Evolutionary conservation across 148 eudicot species (phyloP).

Genomic region (Pharnaceum exiguum): DNA sequence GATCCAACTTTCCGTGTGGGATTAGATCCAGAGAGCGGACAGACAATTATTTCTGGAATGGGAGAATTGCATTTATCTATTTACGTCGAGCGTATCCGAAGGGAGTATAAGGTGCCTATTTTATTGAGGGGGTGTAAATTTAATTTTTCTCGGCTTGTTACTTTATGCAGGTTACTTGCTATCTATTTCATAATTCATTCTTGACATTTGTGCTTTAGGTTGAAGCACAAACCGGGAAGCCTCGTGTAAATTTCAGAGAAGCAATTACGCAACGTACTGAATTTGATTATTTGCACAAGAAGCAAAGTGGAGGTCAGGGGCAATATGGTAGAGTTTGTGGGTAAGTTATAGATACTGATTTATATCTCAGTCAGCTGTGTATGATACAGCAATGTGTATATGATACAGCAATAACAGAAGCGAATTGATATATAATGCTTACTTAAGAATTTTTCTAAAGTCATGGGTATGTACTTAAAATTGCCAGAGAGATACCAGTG

Average conservation of each 20-base stretch:
- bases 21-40: conserved; percentile 92
- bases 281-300: conserved; percentile 94
- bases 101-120: conserved; percentile 79
- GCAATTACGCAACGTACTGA: conserved; percentile 91
- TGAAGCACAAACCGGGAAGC: conserved; percentile 87
- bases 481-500: too few species aligned
- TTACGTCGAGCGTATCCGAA: conserved; percentile 91
- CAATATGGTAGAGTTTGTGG: conserved; percentile 95
- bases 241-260: conserved; percentile 98
- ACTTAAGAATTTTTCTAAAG: too few species aligned
- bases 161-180: not conserved
- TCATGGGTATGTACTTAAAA: too few species aligned
- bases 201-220: conserved; percentile 42
- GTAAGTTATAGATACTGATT: conserved; percentile 35
- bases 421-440: too few species aligned
- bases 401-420: too few species aligned
- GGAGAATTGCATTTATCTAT: conserved; percentile 94
- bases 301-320: conserved; percentile 97
- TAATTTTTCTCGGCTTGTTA: not conserved
- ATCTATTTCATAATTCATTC: not conserved
- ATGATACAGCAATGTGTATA: too few species aligned
- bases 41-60: conserved; percentile 98
- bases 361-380: not conserved
- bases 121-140: not conserved
- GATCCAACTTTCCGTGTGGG: conserved; percentile 99